Evolutionary conservation across 2,329 filamentous ascomycete genomes (phyloP), one percentile per base, ranked within the genome.

Genomic region (Thyridium curvatum): DNA sequence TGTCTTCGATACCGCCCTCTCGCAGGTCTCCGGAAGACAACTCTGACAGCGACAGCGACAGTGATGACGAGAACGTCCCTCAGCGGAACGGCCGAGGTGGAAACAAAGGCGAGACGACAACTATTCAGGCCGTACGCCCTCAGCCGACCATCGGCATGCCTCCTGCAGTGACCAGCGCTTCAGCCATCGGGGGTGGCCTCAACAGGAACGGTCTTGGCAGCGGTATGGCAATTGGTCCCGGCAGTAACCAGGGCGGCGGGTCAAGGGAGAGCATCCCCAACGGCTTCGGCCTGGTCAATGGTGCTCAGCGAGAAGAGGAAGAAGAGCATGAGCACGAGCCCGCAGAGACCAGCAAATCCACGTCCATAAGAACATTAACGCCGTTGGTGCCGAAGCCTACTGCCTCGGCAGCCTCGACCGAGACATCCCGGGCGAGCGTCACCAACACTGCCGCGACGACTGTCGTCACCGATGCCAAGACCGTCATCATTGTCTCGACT

Each of bases 401-500:
- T 5, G 6, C 30, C 30, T 16, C 30, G 30, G 30, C 30, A 5
- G 15, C 30, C 26, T 30, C 35, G 32, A 32, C 12, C 18, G 39
- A 35, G 10, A 26, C 21, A 26, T 6, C 21, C 10, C 6, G 21
- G 21, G 21, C 10, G 21, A 26, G 21, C 21, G 10, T 26, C 6
- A 26, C 21, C 6, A 10, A 26, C 10, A 26, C 21, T 6, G 21
- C 21, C 16, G 34, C 18, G 12, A 9, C 40, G 12, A 36, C 35
- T 5, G 32, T 39, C 30, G 35, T 37, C 3, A 30, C 39, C 18
- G 30, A 37, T 32, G 39, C 45, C n/a, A 43, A 37, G 6, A 44
- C 46, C 4, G 33, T 46, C 15, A 39, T 48, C 5, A 13, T 44
- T 10, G 36, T 42, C n/a, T 46, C 47, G 4, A 46, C 43, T 2